phyloP scores from a whole-genome alignment of 306 rosid species.

The Malus domestica region ASM211411v1 NC_041797.1:26037001-26037500 shows the following conservation, averaged over 20 bases:
- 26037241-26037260: conserved; percentile 19
- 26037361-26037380: conserved; percentile 29
- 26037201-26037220: conserved; percentile 21
- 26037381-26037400: conserved; percentile 33
- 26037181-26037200: conserved; percentile 7
- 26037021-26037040: conserved; percentile 49
- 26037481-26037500: conserved; percentile 21
- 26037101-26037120: conserved; percentile 1
- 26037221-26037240: conserved; percentile 6
- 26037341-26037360: conserved; percentile 1
- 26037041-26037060: conserved; percentile 42
- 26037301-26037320: conserved; percentile 69
- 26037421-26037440: conserved; percentile 37
- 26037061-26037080: conserved; percentile 15
- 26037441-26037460: conserved; percentile 59
- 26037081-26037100: conserved; percentile 15
- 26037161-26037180: conserved; percentile 25
- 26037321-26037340: conserved; percentile 9
- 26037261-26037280: conserved; percentile 48
- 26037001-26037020: conserved; percentile 37
- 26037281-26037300: conserved; percentile 49
- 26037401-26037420: conserved; percentile 36
- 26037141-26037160: conserved; percentile 35
- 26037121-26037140: conserved; percentile 7
- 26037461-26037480: conserved; percentile 23